phyloP scores from a whole-genome alignment of 306 rosid genomes.

The Pyrus communis region DNA sequence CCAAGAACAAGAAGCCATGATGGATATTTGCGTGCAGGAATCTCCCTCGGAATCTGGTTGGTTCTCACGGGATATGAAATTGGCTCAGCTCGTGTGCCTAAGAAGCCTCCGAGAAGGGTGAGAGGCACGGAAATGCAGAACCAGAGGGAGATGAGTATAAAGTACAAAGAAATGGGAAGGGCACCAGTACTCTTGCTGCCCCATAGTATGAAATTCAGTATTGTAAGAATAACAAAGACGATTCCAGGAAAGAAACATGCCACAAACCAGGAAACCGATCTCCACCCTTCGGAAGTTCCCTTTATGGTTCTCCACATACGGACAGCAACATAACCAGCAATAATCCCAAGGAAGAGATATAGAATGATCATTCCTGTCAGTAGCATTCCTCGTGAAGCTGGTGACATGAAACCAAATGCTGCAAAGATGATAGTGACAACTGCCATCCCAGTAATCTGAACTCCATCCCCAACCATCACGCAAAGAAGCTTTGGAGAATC shows the following conservation, averaged over 20 bases:
- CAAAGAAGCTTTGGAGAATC: constrained; percentile 71
- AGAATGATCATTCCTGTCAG: constrained; percentile 91
- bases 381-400: constrained; percentile 81
- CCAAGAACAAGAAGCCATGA: constrained; percentile 98
- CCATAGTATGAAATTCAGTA: constrained; percentile 83
- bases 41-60: constrained; percentile 93
- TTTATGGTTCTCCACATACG: constrained; percentile 87
- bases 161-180: constrained; percentile 80
- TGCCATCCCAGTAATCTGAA: constrained; percentile 91
- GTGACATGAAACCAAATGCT: constrained; percentile 81
- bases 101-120: constrained; percentile 81
- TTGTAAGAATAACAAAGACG: constrained; percentile 67
- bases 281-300: constrained; percentile 92
- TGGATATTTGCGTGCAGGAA: constrained; percentile 84
- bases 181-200: constrained; percentile 94
- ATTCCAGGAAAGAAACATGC: constrained; percentile 95
- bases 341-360: constrained; percentile 80
- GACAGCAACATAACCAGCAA: constrained; percentile 88
- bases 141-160: constrained; percentile 76
- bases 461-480: constrained; percentile 91
- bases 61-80: constrained; percentile 83
- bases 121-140: constrained; percentile 96
- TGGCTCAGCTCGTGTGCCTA: constrained; percentile 67
- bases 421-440: constrained; percentile 82
- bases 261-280: constrained; percentile 65